Evolutionary conservation across 2,329 filamentous ascomycete genomes (phyloP).

Genomic region (Phialophora macrospora): DNA sequence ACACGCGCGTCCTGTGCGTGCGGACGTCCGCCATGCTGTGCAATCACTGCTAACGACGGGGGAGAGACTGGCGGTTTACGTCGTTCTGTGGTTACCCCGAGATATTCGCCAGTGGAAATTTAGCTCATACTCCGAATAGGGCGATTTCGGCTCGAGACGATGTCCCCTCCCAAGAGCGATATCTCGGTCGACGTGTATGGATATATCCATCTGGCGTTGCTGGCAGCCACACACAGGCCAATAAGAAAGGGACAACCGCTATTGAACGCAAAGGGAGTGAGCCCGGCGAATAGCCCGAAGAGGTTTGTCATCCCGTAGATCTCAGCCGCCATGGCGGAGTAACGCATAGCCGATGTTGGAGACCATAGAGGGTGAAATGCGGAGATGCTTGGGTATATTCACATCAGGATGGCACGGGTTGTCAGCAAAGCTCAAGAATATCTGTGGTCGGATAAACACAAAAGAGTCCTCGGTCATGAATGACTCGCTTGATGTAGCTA

Average conservation of each 20-base stretch:
- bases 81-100: neutral
- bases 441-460: neutral
- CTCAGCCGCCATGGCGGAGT: neutral
- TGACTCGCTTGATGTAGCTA: neutral
- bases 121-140: neutral
- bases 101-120: neutral
- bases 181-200: neutral
- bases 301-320: neutral
- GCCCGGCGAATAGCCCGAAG: neutral
- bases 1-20: constrained; percentile 5
- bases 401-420: neutral
- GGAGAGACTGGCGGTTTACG: neutral
- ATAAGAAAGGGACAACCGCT: neutral
- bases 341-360: constrained; percentile 6
- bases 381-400: neutral
- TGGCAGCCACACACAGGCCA: neutral
- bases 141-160: neutral
- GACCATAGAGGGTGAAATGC: neutral
- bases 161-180: no score
- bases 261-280: neutral
- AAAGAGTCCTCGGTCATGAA: neutral
- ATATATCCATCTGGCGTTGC: neutral
- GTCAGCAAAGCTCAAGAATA: neutral
- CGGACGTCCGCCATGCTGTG: neutral
- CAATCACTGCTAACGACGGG: neutral